Conservation (phyloP, 2,329 filamentous ascomycete genomes). For the Microdochium paspali region DNA sequence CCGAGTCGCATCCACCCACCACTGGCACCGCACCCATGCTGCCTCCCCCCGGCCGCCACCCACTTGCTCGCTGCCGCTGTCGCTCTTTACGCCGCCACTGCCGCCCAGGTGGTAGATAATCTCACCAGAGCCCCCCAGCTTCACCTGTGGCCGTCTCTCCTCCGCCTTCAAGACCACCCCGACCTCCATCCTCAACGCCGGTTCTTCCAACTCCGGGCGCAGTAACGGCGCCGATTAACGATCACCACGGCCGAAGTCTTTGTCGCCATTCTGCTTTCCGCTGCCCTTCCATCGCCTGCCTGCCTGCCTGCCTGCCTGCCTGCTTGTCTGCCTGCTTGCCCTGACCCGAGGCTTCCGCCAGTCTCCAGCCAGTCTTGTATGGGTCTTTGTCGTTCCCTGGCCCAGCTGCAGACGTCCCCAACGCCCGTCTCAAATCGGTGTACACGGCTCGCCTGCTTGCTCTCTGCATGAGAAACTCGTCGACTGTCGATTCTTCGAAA, state of each 20-base stretch:
- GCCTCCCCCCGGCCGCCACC: not conserved
- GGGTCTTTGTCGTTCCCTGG: too few species aligned
- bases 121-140: not conserved
- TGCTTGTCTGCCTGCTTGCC: not conserved
- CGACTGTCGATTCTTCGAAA: too few species aligned
- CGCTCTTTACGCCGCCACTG: not conserved
- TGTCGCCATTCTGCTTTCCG: not conserved
- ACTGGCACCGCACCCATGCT: not conserved
- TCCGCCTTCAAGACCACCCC: not conserved
- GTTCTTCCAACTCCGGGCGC: not conserved
- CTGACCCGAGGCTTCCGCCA: too few species aligned
- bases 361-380: too few species aligned
- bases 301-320: not conserved
- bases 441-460: too few species aligned
- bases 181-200: not conserved
- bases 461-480: too few species aligned
- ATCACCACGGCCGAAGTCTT: not conserved
- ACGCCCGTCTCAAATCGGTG: too few species aligned
- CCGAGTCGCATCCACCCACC: not conserved
- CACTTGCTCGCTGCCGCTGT: not conserved
- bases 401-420: too few species aligned
- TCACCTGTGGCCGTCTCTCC: not conserved
- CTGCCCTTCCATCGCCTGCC: not conserved
- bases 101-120: conserved; percentile 1
- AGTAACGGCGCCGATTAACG: conserved; percentile 1